phyloP scores from a whole-genome alignment of 2,329 filamentous ascomycete species.

The Neopestalotiopsis clavispora region DNA sequence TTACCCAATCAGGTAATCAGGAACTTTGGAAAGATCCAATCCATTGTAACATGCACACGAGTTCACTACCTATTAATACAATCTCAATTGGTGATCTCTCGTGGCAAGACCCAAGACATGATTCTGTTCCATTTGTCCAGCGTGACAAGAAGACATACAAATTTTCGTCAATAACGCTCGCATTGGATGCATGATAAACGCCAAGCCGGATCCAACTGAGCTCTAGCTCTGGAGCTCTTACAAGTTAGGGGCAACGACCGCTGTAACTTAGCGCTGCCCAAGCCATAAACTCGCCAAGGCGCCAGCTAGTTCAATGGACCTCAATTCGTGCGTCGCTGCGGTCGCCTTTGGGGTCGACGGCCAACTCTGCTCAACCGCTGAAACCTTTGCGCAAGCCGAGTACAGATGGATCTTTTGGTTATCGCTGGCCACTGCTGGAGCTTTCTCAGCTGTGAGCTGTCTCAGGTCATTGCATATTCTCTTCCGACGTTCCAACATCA shows the following conservation, averaged over 20 bases:
- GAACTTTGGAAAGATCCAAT: background rate
- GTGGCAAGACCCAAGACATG: background rate
- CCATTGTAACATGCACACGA: background rate
- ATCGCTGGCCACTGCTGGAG: background rate
- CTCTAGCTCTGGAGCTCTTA: background rate
- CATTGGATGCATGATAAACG: background rate
- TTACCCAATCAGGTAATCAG: background rate
- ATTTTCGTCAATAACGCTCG: background rate
- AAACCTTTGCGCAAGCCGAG: background rate
- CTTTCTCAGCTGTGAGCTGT: background rate
- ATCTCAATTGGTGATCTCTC: background rate
- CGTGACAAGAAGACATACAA: background rate
- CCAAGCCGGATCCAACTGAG: background rate
- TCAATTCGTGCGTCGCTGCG: background rate
- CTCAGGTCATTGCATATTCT: background rate
- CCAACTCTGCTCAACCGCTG: background rate
- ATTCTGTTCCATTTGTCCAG: background rate
- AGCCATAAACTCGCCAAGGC: background rate
- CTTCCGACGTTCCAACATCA: background rate
- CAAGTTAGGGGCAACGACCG: background rate
- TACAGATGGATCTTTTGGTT: background rate
- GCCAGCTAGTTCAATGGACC: background rate
- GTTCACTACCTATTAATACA: background rate
- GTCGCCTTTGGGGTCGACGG: background rate
- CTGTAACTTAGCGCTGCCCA: background rate